Conservation (phyloP, 768 basidiomycete species). For the Tephrocybe rancida region DNA sequence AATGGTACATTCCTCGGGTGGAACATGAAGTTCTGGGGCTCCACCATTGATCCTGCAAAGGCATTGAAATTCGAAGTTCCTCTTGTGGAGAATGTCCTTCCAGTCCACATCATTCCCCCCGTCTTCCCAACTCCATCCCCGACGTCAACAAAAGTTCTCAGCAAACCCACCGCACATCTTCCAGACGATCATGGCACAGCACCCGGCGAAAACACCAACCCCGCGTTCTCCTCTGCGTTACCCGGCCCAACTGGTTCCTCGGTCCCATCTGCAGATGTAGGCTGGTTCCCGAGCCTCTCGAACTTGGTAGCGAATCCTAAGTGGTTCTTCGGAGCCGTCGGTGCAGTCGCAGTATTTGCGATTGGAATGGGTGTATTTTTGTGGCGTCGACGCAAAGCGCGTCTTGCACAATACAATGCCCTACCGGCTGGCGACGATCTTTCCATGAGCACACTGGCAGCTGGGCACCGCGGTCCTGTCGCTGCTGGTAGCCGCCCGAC, state of each 20-base stretch:
- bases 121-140: constrained; percentile 34
- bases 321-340: constrained; percentile 91
- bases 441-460: constrained; percentile 72
- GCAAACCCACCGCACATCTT: constrained; percentile 87
- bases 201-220: constrained; percentile 78
- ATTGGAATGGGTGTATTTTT: constrained; percentile 74
- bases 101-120: constrained; percentile 40
- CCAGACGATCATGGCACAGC: constrained; percentile 85
- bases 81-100: constrained; percentile 49
- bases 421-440: constrained; percentile 69
- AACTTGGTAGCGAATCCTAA: constrained; percentile 73
- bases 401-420: constrained; percentile 54
- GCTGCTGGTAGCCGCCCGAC: constrained; percentile 51
- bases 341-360: constrained; percentile 77
- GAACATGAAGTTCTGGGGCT: constrained; percentile 93
- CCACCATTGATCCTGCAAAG: constrained; percentile 70
- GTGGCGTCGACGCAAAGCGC: constrained; percentile 62
- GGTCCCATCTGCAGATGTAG: constrained; percentile 66
- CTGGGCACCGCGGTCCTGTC: constrained; percentile 28
- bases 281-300: constrained; percentile 83
- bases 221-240: constrained; percentile 56
- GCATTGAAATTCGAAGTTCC: constrained; percentile 66
- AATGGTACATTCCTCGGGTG: constrained; percentile 83
- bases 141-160: constrained; percentile 58
- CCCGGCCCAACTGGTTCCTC: constrained; percentile 32